These are phyloP conservation scores for Porcisia deanei DNA, from an alignment of 208 protist species.

Conservation along the genomic window DNA sequence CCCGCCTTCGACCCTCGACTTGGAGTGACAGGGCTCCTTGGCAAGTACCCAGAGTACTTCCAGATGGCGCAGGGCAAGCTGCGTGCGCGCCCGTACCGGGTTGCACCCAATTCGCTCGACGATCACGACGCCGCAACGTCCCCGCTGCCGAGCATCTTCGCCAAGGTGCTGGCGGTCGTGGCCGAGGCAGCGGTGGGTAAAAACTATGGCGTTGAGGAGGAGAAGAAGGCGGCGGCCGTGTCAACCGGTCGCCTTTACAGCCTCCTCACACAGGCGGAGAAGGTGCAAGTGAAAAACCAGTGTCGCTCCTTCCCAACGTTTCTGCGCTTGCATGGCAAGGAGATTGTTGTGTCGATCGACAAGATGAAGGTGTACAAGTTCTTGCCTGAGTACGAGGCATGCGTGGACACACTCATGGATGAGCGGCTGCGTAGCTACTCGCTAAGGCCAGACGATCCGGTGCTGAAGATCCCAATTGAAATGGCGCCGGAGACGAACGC, in stretches of 20 bases:
- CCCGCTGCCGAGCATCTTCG: slow-evolving; percentile 59
- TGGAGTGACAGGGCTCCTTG: slow-evolving; percentile 77
- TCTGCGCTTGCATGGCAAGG: slow-evolving; percentile 76
- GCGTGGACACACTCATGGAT: slow-evolving; percentile 78
- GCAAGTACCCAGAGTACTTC: slow-evolving; percentile 90
- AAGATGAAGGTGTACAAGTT: slow-evolving; percentile 78
- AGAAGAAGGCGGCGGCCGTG: slow-evolving; percentile 56
- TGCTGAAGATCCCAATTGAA: slow-evolving; percentile 56
- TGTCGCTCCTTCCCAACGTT: slow-evolving; percentile 85
- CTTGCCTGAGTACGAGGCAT: slow-evolving; percentile 68
- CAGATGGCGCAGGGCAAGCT: slow-evolving; percentile 71
- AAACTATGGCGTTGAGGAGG: slow-evolving; percentile 50
- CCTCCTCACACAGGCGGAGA: slow-evolving; percentile 59
- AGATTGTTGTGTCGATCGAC: slow-evolving; percentile 71
- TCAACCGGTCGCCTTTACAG: slow-evolving; percentile 63
- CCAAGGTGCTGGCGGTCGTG: slow-evolving; percentile 50
- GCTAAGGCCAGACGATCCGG: slow-evolving; percentile 65
- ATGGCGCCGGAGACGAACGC: slow-evolving; percentile 62
- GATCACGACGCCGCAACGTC: slow-evolving; percentile 50
- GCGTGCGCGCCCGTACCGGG: slow-evolving; percentile 72
- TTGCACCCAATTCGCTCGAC: slow-evolving; percentile 74
- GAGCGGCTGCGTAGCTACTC: slow-evolving; percentile 55
- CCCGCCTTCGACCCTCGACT: slow-evolving; percentile 78
- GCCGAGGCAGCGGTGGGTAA: slow-evolving; percentile 57
- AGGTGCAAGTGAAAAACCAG: slow-evolving; percentile 47